phyloP scores from a whole-genome alignment of 176 grass and related monocot genomes.

The Oryza brachyantha region DNA sequence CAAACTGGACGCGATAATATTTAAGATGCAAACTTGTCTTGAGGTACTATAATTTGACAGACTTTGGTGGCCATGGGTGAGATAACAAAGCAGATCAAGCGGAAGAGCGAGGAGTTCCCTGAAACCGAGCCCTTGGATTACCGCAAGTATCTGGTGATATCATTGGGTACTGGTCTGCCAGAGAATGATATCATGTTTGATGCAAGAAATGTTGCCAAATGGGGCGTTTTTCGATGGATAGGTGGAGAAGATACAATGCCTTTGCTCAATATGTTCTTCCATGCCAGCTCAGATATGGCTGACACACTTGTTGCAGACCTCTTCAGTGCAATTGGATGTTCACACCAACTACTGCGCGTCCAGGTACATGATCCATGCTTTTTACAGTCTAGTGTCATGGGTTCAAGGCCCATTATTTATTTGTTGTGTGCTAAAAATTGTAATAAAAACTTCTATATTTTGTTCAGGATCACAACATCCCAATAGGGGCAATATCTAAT shows the following conservation, averaged over 20 bases:
- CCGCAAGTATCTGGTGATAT: slow-evolving; percentile 49
- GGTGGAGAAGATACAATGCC: slow-evolving; percentile 20
- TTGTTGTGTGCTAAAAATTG: background rate
- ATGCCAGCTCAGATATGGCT: slow-evolving; percentile 47
- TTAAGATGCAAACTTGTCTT: background rate
- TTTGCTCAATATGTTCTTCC: slow-evolving; percentile 46
- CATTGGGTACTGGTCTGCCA: slow-evolving; percentile 35
- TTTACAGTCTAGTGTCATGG: background rate
- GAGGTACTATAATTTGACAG: slow-evolving; percentile 25
- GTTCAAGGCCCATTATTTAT: background rate
- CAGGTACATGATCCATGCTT: slow-evolving; percentile 1
- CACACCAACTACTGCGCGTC: slow-evolving; percentile 34
- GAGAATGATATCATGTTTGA: slow-evolving; percentile 37
- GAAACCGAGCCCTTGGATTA: slow-evolving; percentile 43
- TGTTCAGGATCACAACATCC: slow-evolving; percentile 24
- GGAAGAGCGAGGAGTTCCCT: slow-evolving; percentile 37
- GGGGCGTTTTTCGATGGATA: slow-evolving; percentile 59
- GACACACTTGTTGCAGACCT: slow-evolving; percentile 38
- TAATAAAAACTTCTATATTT: background rate
- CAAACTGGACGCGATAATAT: slow-evolving; percentile 1
- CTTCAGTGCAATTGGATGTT: slow-evolving; percentile 37
- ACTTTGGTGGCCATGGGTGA: slow-evolving; percentile 52
- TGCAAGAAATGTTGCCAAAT: slow-evolving; percentile 36
- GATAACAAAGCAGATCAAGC: slow-evolving; percentile 44
- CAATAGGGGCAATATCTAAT: background rate